Evolutionary conservation across 2,329 filamentous ascomycete species (phyloP).

Genomic region (Epichloe baconii): DNA sequence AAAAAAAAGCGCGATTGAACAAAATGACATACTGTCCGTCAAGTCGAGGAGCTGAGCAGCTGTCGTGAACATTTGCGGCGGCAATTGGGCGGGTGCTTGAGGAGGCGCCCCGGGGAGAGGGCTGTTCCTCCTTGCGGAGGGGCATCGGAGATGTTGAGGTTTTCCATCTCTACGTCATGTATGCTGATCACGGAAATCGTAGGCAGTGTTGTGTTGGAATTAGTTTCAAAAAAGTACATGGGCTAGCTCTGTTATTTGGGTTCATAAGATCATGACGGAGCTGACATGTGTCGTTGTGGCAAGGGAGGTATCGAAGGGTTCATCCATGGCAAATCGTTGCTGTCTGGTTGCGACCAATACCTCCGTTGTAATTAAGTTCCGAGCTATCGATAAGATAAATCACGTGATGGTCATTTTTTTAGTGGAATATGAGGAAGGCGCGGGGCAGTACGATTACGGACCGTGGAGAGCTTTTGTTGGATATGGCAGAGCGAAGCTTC

Average conservation of each 20-base stretch:
- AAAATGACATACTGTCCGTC: slow-evolving; percentile 69
- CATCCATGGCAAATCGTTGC: background rate
- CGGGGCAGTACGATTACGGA: background rate
- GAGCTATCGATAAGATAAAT: background rate
- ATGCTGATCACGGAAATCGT: slow-evolving; percentile 1
- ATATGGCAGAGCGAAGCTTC: too few species aligned
- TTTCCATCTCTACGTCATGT: slow-evolving; percentile 34
- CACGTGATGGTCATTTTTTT: background rate
- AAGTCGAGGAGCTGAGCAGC: slow-evolving; percentile 90
- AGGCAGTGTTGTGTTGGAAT: slow-evolving; percentile 2
- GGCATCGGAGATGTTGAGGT: slow-evolving; percentile 36
- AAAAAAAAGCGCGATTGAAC: background rate
- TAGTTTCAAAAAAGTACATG: background rate
- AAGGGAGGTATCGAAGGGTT: background rate
- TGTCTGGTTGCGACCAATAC: background rate
- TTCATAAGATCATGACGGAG: background rate
- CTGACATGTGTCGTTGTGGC: background rate
- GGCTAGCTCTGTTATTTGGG: background rate
- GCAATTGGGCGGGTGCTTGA: slow-evolving; percentile 49
- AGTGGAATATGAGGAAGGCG: slow-evolving; percentile 5
- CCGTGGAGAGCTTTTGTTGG: background rate
- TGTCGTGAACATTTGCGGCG: slow-evolving; percentile 96
- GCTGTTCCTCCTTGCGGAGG: slow-evolving; percentile 26
- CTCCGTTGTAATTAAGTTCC: background rate
- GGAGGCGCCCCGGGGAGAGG: slow-evolving; percentile 17